phyloP scores from a whole-genome alignment of 1,284 basidiomycete species.

The Spongispora temasekensis region DNA sequence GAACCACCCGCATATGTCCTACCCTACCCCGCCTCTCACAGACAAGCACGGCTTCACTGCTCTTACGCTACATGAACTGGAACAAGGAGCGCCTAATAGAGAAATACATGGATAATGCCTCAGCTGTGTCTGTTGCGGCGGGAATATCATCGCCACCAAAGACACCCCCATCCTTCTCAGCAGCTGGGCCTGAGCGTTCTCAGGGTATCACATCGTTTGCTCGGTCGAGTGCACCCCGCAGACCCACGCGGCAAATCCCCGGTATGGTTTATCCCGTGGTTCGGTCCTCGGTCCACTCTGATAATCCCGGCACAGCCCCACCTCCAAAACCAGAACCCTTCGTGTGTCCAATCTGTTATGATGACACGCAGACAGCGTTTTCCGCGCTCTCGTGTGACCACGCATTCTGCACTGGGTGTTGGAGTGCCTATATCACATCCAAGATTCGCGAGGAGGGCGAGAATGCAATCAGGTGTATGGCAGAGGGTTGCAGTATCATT shows the following conservation, averaged over 20 bases:
- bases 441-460: slow-evolving; percentile 94
- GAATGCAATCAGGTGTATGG: slow-evolving; percentile 91
- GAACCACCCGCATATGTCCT: neutral
- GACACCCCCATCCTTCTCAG: slow-evolving; percentile 35
- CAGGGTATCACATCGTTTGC: slow-evolving; percentile 28
- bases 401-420: slow-evolving; percentile 85
- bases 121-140: slow-evolving; percentile 68
- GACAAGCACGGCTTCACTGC: slow-evolving; percentile 65
- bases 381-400: slow-evolving; percentile 79
- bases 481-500: slow-evolving; percentile 80
- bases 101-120: slow-evolving; percentile 90
- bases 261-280: slow-evolving; percentile 11
- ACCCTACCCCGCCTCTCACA: slow-evolving; percentile 18
- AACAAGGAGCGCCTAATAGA: slow-evolving; percentile 97
- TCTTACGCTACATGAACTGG: slow-evolving; percentile 89
- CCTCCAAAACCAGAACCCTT: slow-evolving; percentile 51
- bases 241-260: slow-evolving; percentile 42
- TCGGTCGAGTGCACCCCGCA: slow-evolving; percentile 36
- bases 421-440: slow-evolving; percentile 79
- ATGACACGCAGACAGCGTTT: slow-evolving; percentile 66
- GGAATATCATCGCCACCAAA: slow-evolving; percentile 52
- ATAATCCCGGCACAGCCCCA: slow-evolving; percentile 18
- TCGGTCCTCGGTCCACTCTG: slow-evolving; percentile 1
- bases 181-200: slow-evolving; percentile 38
- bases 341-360: slow-evolving; percentile 90